Conservation (phyloP, 1,139 yeast species). For the Casaregolazyma suthepensis region DNA sequence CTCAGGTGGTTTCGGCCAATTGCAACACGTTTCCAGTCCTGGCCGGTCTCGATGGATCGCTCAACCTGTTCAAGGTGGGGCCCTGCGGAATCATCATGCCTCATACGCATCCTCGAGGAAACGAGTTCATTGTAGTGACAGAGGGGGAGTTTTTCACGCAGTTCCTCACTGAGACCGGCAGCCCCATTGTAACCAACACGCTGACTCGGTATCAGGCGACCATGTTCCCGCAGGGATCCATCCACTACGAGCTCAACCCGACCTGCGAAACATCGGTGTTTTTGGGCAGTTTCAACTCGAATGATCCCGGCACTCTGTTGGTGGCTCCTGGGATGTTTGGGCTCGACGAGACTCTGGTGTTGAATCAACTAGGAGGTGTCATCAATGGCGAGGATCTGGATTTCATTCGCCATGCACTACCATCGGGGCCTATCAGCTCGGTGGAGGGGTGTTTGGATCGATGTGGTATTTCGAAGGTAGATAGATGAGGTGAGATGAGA, state of each 20-base stretch:
- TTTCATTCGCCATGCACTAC: slow-evolving; percentile 13
- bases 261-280: slow-evolving; percentile 17
- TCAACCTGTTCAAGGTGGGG: slow-evolving; percentile 18
- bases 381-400: slow-evolving; percentile 15
- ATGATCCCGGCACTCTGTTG: slow-evolving; percentile 21
- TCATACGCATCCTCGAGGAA: slow-evolving; percentile 21
- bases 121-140: slow-evolving; percentile 20
- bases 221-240: slow-evolving; percentile 20
- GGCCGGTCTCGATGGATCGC: slow-evolving; percentile 18
- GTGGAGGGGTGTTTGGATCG: slow-evolving; percentile 14
- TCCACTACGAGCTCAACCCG: slow-evolving; percentile 21
- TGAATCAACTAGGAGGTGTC: slow-evolving; percentile 16
- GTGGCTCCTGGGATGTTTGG: slow-evolving; percentile 17
- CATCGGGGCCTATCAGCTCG: slow-evolving; percentile 12
- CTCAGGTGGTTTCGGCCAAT: slow-evolving; percentile 17
- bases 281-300: slow-evolving; percentile 19
- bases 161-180: slow-evolving; percentile 19
- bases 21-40: slow-evolving; percentile 22
- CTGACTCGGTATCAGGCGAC: slow-evolving; percentile 16
- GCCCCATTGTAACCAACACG: slow-evolving; percentile 16
- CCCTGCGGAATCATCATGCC: slow-evolving; percentile 24
- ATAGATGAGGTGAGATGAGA: too few species aligned
- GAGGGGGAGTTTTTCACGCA: slow-evolving; percentile 20
- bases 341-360: slow-evolving; percentile 13
- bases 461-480: slow-evolving; percentile 10